A percentile compares a stretch with the other conserved stretches of the same genome.
phyloP scores from a whole-genome alignment of 768 basidiomycete species.

The Pleurotus platypus region DNA sequence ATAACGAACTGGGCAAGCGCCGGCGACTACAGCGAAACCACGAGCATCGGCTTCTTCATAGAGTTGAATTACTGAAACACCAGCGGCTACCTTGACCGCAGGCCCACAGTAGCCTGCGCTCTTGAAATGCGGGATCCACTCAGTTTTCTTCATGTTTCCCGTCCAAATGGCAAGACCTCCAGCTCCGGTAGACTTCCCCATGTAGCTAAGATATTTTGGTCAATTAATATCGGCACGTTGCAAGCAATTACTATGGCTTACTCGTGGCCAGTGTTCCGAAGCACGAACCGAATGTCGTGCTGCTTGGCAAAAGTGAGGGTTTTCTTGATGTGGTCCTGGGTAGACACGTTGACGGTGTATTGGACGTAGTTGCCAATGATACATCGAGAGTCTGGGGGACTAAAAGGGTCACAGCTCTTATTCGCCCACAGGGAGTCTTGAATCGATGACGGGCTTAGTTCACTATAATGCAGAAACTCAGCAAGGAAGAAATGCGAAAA shows the following conservation, averaged over 20 bases:
- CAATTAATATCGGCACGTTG: neutral
- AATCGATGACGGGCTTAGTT: neutral
- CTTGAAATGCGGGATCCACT: neutral
- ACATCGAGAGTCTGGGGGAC: neutral
- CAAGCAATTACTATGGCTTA: neutral
- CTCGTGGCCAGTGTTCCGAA: constrained; percentile 14
- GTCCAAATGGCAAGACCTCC: neutral
- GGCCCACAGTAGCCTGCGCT: neutral
- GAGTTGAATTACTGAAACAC: neutral
- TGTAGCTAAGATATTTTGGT: neutral
- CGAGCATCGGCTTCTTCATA: neutral
- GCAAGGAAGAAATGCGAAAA: neutral
- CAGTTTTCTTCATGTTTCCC: neutral
- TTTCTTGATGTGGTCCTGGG: neutral
- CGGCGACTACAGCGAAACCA: neutral
- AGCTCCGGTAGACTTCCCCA: neutral
- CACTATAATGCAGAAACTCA: neutral
- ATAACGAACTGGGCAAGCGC: neutral
- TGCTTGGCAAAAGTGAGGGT: constrained; percentile 14
- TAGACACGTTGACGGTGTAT: neutral
- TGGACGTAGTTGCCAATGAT: neutral
- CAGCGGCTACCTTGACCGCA: neutral
- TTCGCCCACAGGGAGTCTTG: neutral
- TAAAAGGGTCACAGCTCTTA: neutral
- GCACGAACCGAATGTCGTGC: constrained; percentile 16